phyloP scores from a whole-genome alignment of 805 yeast genomes.

The Barnettozyma pratensis region DNA sequence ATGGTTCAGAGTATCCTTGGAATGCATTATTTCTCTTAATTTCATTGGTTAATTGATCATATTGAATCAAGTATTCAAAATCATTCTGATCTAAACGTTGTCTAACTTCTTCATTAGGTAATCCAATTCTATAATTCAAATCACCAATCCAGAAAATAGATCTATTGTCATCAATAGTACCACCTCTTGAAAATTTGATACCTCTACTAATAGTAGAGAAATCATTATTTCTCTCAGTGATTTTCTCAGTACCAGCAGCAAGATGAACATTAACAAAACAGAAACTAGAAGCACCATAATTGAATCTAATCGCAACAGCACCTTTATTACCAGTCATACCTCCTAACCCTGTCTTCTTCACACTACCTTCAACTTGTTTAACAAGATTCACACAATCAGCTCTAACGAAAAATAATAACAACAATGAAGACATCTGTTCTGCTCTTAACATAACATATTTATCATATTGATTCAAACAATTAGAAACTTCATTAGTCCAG shows the following conservation, averaged over 20 bases:
- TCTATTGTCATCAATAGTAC: slow-evolving; percentile 77
- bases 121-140: slow-evolving; percentile 73
- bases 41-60: slow-evolving; percentile 77
- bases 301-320: slow-evolving; percentile 87
- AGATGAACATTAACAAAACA: slow-evolving; percentile 87
- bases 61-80: slow-evolving; percentile 46
- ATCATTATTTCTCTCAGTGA: slow-evolving; percentile 83
- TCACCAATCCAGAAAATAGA: slow-evolving; percentile 93
- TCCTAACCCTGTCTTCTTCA: slow-evolving; percentile 91
- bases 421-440: slow-evolving; percentile 68
- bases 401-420: slow-evolving; percentile 60
- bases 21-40: slow-evolving; percentile 70
- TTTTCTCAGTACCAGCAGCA: slow-evolving; percentile 85
- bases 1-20: slow-evolving; percentile 69
- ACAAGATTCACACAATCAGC: slow-evolving; percentile 43
- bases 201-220: slow-evolving; percentile 72
- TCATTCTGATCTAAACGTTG: slow-evolving; percentile 41
- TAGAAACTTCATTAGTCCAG: slow-evolving; percentile 70
- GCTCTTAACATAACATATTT: slow-evolving; percentile 64
- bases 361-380: slow-evolving; percentile 88
- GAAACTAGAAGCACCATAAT: slow-evolving; percentile 72
- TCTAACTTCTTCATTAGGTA: slow-evolving; percentile 73
- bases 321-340: slow-evolving; percentile 98
- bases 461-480: slow-evolving; percentile 54
- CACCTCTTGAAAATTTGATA: slow-evolving; percentile 71